Percentiles rank a stretch among this genome's conserved stretches.
Evolutionary conservation across 352 stramenopile genomes (phyloP).

Genomic region (Thalassiosira mediterranea): DNA sequence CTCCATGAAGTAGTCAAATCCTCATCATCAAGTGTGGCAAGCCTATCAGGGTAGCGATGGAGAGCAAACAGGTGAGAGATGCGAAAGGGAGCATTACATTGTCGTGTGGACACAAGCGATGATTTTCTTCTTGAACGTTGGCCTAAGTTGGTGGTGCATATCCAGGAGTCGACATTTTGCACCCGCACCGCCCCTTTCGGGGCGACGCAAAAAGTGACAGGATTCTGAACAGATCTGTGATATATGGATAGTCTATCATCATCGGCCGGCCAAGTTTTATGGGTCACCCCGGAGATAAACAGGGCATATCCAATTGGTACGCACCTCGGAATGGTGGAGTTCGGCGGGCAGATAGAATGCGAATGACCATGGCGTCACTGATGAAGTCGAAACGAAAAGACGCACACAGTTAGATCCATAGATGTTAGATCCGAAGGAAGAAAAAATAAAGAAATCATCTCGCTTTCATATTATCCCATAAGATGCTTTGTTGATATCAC

Average conservation of each 20-base stretch:
- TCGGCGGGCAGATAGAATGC: neutral
- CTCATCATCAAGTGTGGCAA: no score
- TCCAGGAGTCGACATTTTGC: conserved; percentile 40
- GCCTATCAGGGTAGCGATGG: no score
- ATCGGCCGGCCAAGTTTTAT: conserved; percentile 10
- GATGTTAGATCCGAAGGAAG: no score
- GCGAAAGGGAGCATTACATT: no score
- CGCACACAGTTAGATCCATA: no score
- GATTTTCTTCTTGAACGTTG: no score
- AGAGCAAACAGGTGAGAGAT: no score
- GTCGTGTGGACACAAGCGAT: no score
- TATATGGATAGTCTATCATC: conserved; percentile 53
- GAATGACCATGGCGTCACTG: neutral
- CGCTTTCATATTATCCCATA: conserved; percentile 19
- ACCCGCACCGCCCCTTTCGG: conserved; percentile 28
- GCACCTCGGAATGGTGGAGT: conserved; percentile 12
- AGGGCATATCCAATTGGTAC: neutral
- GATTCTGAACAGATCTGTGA: conserved; percentile 57
- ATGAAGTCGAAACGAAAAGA: no score
- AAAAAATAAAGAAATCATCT: neutral
- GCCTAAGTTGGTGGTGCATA: conserved; percentile 60
- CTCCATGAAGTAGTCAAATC: no score
- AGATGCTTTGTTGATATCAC: conserved; percentile 59
- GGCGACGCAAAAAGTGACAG: conserved; percentile 10
- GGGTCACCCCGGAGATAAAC: no score